Evolutionary conservation across 2,329 filamentous ascomycete species (phyloP).

Genomic region (Lachnellula suecica): DNA sequence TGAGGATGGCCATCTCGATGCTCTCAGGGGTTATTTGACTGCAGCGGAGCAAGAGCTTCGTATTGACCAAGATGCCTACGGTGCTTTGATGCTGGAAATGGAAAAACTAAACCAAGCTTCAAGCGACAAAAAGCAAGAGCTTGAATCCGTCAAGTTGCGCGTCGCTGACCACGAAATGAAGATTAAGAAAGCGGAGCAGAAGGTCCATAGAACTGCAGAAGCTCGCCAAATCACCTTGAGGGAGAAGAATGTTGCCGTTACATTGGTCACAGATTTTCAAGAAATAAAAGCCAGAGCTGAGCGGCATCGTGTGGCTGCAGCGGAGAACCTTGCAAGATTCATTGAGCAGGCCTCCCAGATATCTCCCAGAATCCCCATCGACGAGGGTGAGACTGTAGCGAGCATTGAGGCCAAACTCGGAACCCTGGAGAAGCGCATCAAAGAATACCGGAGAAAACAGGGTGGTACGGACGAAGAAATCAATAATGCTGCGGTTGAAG

Average conservation of each 20-base stretch:
- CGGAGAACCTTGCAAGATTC: conserved; percentile 51
- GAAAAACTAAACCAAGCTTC: conserved; percentile 44
- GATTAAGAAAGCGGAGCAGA: conserved; percentile 55
- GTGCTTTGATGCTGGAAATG: conserved; percentile 49
- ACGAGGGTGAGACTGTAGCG: conserved; percentile 60
- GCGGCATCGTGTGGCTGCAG: conserved; percentile 46
- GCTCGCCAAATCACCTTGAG: conserved; percentile 53
- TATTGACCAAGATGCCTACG: conserved; percentile 55
- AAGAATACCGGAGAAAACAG: conserved; percentile 52
- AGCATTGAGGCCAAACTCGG: conserved; percentile 55
- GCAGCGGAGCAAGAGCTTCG: conserved; percentile 46
- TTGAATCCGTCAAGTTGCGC: conserved; percentile 38
- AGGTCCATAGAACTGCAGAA: conserved; percentile 47
- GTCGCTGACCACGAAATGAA: conserved; percentile 39
- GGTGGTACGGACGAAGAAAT: conserved; percentile 68
- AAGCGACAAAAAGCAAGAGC: conserved; percentile 33
- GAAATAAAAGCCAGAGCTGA: conserved; percentile 45
- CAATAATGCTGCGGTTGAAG: conserved; percentile 42
- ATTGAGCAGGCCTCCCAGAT: conserved; percentile 53
- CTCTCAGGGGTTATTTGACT: conserved; percentile 56
- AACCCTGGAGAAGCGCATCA: conserved; percentile 57
- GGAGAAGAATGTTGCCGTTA: conserved; percentile 62
- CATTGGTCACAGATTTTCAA: conserved; percentile 48
- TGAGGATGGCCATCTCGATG: conserved; percentile 64
- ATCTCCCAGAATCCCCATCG: conserved; percentile 59